Evolutionary conservation across 2,329 filamentous ascomycete species (phyloP), one percentile per base, ranked within the genome.

Genomic region (Colletotrichum lentis): DNA sequence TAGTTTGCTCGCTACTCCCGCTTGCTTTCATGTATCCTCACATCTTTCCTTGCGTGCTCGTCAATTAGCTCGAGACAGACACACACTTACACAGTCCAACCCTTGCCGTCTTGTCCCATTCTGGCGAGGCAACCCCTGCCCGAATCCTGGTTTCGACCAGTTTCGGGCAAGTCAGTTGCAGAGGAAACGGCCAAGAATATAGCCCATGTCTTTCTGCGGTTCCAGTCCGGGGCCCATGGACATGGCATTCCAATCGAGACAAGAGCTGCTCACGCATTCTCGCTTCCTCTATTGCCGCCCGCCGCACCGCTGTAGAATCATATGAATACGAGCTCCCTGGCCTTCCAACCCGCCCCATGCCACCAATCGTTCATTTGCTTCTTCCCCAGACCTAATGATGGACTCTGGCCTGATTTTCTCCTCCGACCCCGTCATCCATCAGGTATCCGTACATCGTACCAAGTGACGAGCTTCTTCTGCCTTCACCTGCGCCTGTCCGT

Each of bases 271-370:
- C 8, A 20, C 55, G 20, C 20, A 41, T 37, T 49, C 20, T 60
- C 18, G 31, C 31, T 60, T 41, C 46, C 46, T 52, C 22, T 46
- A 16, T 68, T 62, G 50, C 64, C 58, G 65, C 65, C 61, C 53
- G 61, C 43, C 53, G 24, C n/a, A 35, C 24, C 57, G 44, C 46
- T 60, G 37, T 43, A 60, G 57, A 66, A 65, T 69, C 62, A 65
- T 66, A 69, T 61, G 66, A 69, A 69, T 66, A 69, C 66, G 66
- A 69, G 66, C 27, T 65, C n/a, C 44, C 41, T 54, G n/a, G 47
- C 39, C 46, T 22, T 39, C 18, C 46, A 12, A 35, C n/a, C 41
- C 31, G 31, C 31, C 39, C 46, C 64, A 41, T 65, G 27, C 41
- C 22, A 49, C 35, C 37, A 5, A 24, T 59, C 27, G 8, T 31